Evolutionary conservation across 805 yeast genomes (phyloP).

Genomic region (Candida sithepensis): DNA sequence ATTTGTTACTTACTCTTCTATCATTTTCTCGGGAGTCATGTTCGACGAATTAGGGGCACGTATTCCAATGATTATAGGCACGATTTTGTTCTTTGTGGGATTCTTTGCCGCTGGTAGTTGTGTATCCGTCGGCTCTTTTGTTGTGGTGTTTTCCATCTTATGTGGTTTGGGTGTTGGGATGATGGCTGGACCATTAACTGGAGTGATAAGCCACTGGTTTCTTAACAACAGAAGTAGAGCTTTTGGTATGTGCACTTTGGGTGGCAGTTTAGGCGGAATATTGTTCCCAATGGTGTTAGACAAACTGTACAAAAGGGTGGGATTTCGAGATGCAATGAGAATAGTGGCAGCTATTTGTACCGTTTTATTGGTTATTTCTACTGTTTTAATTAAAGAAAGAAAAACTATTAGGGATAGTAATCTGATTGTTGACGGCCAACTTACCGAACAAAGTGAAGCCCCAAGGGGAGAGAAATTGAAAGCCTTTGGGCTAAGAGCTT

Average conservation of each 20-base stretch:
- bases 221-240: conserved; percentile 48
- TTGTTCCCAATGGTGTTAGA: conserved; percentile 48
- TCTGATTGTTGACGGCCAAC: no score
- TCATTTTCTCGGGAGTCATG: conserved; percentile 38
- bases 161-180: conserved; percentile 42
- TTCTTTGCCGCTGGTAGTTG: conserved; percentile 39
- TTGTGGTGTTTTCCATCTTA: conserved; percentile 42
- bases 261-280: conserved; percentile 52
- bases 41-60: conserved; percentile 42
- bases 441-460: no score
- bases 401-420: conserved; percentile 8
- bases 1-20: conserved; percentile 39
- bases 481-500: background rate
- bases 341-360: conserved; percentile 43
- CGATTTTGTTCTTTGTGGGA: conserved; percentile 32
- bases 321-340: conserved; percentile 54
- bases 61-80: conserved; percentile 33
- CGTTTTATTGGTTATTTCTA: conserved; percentile 21
- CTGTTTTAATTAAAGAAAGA: conserved; percentile 34
- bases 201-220: conserved; percentile 62
- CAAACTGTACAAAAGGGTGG: conserved; percentile 40
- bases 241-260: conserved; percentile 52
- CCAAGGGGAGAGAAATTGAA: background rate
- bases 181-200: conserved; percentile 50
- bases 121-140: conserved; percentile 39